Evolutionary conservation across 352 stramenopile species (phyloP).

Genomic region (Peronospora destructor): DNA sequence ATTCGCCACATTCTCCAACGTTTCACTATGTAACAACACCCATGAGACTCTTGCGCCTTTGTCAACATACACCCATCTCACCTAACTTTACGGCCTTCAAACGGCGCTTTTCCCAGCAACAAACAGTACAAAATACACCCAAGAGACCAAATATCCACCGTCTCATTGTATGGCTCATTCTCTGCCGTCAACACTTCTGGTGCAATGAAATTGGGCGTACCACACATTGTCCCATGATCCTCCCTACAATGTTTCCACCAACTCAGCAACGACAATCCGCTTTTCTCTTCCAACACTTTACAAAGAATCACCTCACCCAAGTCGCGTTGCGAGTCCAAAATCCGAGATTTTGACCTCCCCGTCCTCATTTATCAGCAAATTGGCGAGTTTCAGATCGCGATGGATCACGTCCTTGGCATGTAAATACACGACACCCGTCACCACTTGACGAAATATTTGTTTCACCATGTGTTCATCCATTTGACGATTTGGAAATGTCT

Average conservation of each 20-base stretch:
- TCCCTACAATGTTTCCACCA: slow-evolving; percentile 24
- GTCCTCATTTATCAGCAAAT: slow-evolving; percentile 52
- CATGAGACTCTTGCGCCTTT: not conserved
- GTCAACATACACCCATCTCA: slow-evolving; percentile 8
- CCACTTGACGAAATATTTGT: slow-evolving; percentile 48
- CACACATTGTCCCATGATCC: slow-evolving; percentile 61
- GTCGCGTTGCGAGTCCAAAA: slow-evolving; percentile 60
- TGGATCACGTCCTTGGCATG: slow-evolving; percentile 62
- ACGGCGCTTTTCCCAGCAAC: slow-evolving; percentile 54
- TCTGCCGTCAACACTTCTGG: slow-evolving; percentile 52
- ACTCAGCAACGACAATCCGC: not conserved
- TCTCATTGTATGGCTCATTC: slow-evolving; percentile 43
- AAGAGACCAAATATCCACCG: slow-evolving; percentile 76
- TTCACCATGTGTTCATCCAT: slow-evolving; percentile 46
- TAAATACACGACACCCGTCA: slow-evolving; percentile 48
- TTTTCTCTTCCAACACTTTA: not conserved
- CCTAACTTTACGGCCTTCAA: slow-evolving; percentile 70
- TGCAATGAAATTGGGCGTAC: slow-evolving; percentile 80
- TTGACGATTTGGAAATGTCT: slow-evolving; percentile 24
- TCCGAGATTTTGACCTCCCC: slow-evolving; percentile 64
- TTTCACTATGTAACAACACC: slow-evolving; percentile 34
- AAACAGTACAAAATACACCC: slow-evolving; percentile 76
- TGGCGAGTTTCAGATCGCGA: slow-evolving; percentile 71
- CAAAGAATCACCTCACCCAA: slow-evolving; percentile 27
- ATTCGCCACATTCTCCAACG: slow-evolving; percentile 62